These are phyloP conservation scores for Fusarium sp. DNA, from an alignment of 2,329 filamentous ascomycete genomes.

Conservation along the genomic window DNA sequence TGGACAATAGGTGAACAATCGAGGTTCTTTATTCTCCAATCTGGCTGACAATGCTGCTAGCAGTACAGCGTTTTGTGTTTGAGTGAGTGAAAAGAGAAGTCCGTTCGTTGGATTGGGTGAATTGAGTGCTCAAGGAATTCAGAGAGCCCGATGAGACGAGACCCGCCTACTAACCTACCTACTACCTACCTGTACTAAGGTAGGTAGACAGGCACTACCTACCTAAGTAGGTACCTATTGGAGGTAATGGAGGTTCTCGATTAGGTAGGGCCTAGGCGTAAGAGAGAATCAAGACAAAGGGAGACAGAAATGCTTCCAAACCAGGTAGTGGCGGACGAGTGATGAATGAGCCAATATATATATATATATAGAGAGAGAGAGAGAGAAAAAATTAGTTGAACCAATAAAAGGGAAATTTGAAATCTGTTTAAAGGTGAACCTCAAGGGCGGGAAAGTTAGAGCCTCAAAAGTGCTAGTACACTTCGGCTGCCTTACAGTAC, in stretches of 20 bases:
- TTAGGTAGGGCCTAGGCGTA: not conserved
- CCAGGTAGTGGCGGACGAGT: not conserved
- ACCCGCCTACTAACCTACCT: not conserved
- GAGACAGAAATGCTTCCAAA: not conserved
- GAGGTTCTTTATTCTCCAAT: conserved; percentile 25
- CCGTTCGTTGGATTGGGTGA: not conserved
- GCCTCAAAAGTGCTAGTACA: conserved; percentile 17
- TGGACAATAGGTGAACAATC: conserved; percentile 17
- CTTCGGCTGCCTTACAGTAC: conserved; percentile 1
- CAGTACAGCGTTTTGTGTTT: conserved; percentile 14
- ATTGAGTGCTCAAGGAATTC: not conserved
- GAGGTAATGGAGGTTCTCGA: not conserved
- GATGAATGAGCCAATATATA: conserved; percentile 9
- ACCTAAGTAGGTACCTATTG: too few species aligned
- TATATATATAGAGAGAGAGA: too few species aligned
- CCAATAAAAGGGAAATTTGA: conserved; percentile 13
- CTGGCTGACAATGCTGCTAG: not conserved
- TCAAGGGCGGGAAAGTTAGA: not conserved
- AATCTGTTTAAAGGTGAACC: not conserved
- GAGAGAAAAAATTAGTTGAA: not conserved
- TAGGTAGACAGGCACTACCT: too few species aligned
- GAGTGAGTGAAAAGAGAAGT: not conserved
- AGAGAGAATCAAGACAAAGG: conserved; percentile 3
- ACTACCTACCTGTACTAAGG: too few species aligned
- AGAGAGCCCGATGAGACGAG: not conserved